Conservation (phyloP, 2,329 filamentous ascomycete genomes). For the Pseudocercospora crystallina region DNA sequence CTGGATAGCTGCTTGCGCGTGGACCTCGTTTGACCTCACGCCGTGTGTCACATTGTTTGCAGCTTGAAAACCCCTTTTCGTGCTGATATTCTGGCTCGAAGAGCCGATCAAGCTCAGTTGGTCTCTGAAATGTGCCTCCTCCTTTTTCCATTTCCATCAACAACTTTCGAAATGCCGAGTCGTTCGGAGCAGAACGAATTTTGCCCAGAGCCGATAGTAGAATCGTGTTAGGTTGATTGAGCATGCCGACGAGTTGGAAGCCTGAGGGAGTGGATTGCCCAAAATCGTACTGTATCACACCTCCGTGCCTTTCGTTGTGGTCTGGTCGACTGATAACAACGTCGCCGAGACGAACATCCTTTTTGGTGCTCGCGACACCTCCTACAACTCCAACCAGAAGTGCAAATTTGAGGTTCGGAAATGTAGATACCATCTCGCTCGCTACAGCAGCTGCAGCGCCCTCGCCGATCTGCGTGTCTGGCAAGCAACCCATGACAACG, state of each 20-base stretch:
- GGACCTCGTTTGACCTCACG: background rate
- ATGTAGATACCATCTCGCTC: conserved; percentile 22
- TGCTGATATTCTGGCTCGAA: background rate
- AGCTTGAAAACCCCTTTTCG: background rate
- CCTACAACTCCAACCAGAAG: conserved; percentile 25
- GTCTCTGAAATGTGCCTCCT: too few relatives aligned
- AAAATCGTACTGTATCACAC: conserved; percentile 17
- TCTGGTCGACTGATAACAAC: conserved; percentile 28
- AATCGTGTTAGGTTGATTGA: background rate
- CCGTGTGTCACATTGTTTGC: background rate
- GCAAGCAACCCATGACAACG: conserved; percentile 13
- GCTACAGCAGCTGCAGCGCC: conserved; percentile 19
- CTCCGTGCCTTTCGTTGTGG: conserved; percentile 14
- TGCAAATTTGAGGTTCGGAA: conserved; percentile 17
- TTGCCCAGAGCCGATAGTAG: background rate
- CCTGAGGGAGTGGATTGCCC: too few relatives aligned
- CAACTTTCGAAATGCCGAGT: too few relatives aligned
- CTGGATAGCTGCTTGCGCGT: background rate
- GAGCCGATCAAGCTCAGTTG: background rate
- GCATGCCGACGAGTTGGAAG: background rate
- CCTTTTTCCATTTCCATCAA: too few relatives aligned
- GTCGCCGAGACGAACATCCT: conserved; percentile 33
- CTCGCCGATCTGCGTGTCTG: background rate
- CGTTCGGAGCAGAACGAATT: background rate
- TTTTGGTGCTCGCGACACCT: conserved; percentile 21